phyloP scores from a whole-genome alignment of 768 basidiomycete genomes.

The Piloderma croceum region DNA sequence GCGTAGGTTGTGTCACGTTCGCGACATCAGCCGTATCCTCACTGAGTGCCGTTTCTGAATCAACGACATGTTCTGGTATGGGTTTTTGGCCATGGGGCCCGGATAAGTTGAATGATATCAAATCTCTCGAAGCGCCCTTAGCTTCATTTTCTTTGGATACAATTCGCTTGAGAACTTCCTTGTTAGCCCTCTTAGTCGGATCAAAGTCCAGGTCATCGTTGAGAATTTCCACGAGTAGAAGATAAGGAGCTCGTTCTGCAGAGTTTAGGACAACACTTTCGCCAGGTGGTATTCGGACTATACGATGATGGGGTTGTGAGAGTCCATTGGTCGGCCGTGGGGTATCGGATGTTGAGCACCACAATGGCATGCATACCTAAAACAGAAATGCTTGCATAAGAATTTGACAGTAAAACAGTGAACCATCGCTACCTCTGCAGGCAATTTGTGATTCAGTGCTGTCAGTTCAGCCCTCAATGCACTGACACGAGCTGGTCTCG shows the following conservation, averaged over 20 bases:
- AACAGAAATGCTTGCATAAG: neutral
- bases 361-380: constrained; percentile 84
- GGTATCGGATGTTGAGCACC: constrained; percentile 72
- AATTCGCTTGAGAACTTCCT: constrained; percentile 77
- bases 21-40: constrained; percentile 20
- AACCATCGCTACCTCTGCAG: constrained; percentile 93
- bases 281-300: constrained; percentile 95
- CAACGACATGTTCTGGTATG: constrained; percentile 19
- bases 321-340: constrained; percentile 33
- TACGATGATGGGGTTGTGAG: constrained; percentile 79
- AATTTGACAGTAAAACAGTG: neutral
- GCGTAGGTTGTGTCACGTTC: constrained; percentile 21
- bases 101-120: constrained; percentile 38
- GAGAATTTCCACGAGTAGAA: constrained; percentile 88
- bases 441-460: constrained; percentile 90
- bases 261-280: constrained; percentile 98
- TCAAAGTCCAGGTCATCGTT: constrained; percentile 91
- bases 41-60: constrained; percentile 27
- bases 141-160: constrained; percentile 59
- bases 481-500: constrained; percentile 90
- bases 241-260: constrained; percentile 91
- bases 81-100: constrained; percentile 17
- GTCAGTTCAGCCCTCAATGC: constrained; percentile 96
- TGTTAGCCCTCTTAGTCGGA: constrained; percentile 74
- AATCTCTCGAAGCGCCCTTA: constrained; percentile 52